phyloP scores from a whole-genome alignment of 2,329 filamentous ascomycete species.

The Diplocarpon rosae region DNA sequence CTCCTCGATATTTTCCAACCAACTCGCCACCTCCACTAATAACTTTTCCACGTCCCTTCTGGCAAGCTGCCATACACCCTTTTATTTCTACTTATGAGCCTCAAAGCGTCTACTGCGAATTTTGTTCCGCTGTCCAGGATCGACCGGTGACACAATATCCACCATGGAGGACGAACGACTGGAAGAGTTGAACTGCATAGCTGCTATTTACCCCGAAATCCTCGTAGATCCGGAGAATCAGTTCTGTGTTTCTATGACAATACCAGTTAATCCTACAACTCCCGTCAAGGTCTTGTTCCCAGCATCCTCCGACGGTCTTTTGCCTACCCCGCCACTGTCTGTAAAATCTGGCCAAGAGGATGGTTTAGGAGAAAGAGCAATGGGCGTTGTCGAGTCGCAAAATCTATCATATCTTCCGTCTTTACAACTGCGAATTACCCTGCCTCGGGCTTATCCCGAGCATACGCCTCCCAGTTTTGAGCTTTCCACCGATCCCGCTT shows the following conservation, averaged over 20 bases:
- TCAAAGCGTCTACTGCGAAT: slow-evolving; percentile 4
- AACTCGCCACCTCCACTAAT: neutral
- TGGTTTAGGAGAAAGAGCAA: slow-evolving; percentile 5
- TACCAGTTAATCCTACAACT: slow-evolving; percentile 44
- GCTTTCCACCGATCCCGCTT: slow-evolving; percentile 44
- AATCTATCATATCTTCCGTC: slow-evolving; percentile 42
- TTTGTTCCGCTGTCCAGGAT: slow-evolving; percentile 19
- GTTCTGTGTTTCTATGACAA: slow-evolving; percentile 40
- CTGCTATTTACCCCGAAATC: slow-evolving; percentile 59
- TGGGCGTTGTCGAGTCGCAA: slow-evolving; percentile 18
- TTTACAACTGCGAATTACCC: slow-evolving; percentile 39
- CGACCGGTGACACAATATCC: slow-evolving; percentile 20
- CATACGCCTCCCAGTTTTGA: slow-evolving; percentile 38
- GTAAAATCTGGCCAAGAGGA: slow-evolving; percentile 14
- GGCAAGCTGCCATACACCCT: too few relatives aligned
- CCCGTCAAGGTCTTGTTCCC: slow-evolving; percentile 49
- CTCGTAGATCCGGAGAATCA: slow-evolving; percentile 32
- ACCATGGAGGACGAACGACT: slow-evolving; percentile 53
- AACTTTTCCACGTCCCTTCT: too few relatives aligned
- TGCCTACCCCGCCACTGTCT: slow-evolving; percentile 22
- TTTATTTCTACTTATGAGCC: slow-evolving; percentile 15
- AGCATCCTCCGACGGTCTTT: slow-evolving; percentile 31
- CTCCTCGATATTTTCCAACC: neutral
- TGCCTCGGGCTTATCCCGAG: slow-evolving; percentile 49
- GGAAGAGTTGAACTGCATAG: slow-evolving; percentile 48